Base-by-base conservation (phyloP, 23 red algal genomes). In the Gracilaria caudata region DNA sequence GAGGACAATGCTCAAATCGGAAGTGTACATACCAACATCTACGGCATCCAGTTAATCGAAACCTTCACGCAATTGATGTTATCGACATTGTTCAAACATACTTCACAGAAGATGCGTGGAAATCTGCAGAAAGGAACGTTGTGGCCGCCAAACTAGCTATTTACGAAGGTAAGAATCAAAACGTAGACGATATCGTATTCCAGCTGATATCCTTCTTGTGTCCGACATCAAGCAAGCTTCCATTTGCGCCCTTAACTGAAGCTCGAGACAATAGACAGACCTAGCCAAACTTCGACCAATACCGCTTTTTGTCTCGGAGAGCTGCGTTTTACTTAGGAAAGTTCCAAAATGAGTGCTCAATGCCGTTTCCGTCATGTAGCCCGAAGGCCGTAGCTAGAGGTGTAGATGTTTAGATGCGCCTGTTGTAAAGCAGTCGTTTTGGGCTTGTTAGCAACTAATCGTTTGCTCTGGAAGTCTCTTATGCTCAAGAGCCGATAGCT, bases 161-260 rank as follows among this genome's bases (percentile, higher is more conserved):
- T 47, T 76, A 86, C 82, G 63, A 60, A 86, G 82, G 82, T 86
- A 86, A 86, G 82, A 58, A 83, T 83, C 57, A 63, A 65, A 64
- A 37, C 82, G 64, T 84, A 66, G 81, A 84, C 26, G 46, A 71
- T 84, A 84, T 71, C 60, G 56, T 80, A 60, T 58, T 57, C 77
- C 38, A 80, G 17, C 56, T 80, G 32, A 60, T 80, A 25, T 60
- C 56, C 51, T 80, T 63, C 56, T 60, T 80, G 51, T 80, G 56
- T 80, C 77, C 77, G 51, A 19, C 46, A 36, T 63, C 77, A 32
- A 80, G 77, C 56, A 57, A 80, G 77, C 35, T 63, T 39, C 77
- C 77, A 35, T 49, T 80, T 63, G 51, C 77, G 5, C 56, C 56
- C 20, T 9, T 57, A 57, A 60, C 46, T 37, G 33, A 57, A 43